Base-by-base conservation (phyloP, 2,329 filamentous ascomycete genomes). In the Didymella glomerata region DNA sequence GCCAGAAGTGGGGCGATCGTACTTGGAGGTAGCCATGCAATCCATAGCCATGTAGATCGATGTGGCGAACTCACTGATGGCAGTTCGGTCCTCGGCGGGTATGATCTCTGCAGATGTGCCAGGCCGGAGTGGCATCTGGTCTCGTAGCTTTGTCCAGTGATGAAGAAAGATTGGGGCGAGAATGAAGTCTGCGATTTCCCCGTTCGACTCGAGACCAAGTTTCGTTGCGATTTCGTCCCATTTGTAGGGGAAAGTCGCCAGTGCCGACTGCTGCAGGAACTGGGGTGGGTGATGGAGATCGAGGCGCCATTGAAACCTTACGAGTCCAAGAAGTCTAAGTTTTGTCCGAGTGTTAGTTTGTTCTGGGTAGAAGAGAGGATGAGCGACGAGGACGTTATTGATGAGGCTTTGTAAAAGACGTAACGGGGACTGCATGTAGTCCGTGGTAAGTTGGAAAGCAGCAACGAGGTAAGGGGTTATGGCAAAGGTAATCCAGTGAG, bases 21-120 rank as follows among this genome's bases (percentile, higher is more conserved):
- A 36, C 18, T 48, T 48, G 28, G 28, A 34, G 1, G 46, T 34
- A 0, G 46, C 46, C 30, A 36, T 48, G 10, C 28, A 48, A 13
- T 48, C 30, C 46, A 48, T 48, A 13, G 46, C 46, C 25, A 30
- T 36, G 16, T 48, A 48, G 28, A 48, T 25, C 3, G 46, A 16
- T 8, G 18, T 34, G 20, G 28, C 25, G 28, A 48, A 36, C 3
- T 32, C 30, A 13, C 1, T 13, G 11, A 48, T 14, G 11, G 20
- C 46, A 2, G 30, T 10, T n/a, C 20, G 20, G 30, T 36, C 30
- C 1, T 48, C 30, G 20, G 38, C 38, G 20, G 38, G 13, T 22
- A 41, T 41, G 20, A 41, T 24, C 1, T 41, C 20, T 9, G 20
- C 18, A n/a, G 38, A 1, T 9, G n/a, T 41, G 38, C 18, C 20